Percentiles rank a stretch among this genome's conserved stretches.
phyloP scores from a whole-genome alignment of 805 yeast genomes.

The Starmera pachycereana region DNA sequence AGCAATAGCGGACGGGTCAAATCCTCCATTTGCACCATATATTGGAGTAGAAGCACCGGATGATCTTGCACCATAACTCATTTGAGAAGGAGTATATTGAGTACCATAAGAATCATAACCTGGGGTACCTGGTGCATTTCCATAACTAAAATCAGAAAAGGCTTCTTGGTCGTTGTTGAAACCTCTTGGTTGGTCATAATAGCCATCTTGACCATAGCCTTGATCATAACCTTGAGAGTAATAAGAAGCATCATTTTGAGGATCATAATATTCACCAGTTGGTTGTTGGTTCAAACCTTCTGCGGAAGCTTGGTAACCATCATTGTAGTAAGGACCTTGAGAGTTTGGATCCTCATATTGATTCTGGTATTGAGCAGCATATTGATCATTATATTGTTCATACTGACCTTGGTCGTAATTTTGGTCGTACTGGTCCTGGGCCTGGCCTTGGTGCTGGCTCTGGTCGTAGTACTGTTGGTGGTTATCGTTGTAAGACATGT shows the following conservation, averaged over 20 bases:
- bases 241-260: slow-evolving; percentile 19
- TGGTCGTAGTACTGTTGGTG: slow-evolving; percentile 14
- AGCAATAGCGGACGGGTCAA: slow-evolving; percentile 53
- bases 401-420: slow-evolving; percentile 22
- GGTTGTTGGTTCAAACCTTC: slow-evolving; percentile 15
- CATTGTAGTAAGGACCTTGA: slow-evolving; percentile 31
- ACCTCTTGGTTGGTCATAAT: slow-evolving; percentile 44
- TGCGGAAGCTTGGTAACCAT: slow-evolving; percentile 23
- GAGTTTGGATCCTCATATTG: slow-evolving; percentile 32
- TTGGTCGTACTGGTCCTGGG: slow-evolving; percentile 23
- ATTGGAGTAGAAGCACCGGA: slow-evolving; percentile 94
- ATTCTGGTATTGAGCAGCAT: slow-evolving; percentile 26
- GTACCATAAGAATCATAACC: slow-evolving; percentile 50
- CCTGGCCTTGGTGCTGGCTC: slow-evolving; percentile 16
- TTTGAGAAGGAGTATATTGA: slow-evolving; percentile 76
- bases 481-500: slow-evolving; percentile 19
- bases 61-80: slow-evolving; percentile 79
- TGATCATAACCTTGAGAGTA: slow-evolving; percentile 33
- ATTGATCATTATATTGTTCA: slow-evolving; percentile 28
- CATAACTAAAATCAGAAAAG: slow-evolving; percentile 58
- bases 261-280: slow-evolving; percentile 19
- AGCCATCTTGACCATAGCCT: slow-evolving; percentile 30
- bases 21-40: slow-evolving; percentile 52
- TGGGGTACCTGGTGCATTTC: slow-evolving; percentile 54
- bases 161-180: slow-evolving; percentile 44